These are phyloP conservation scores for Epichloe sp. DNA, from an alignment of 2,329 filamentous ascomycete species.

Conservation along the genomic window DNA sequence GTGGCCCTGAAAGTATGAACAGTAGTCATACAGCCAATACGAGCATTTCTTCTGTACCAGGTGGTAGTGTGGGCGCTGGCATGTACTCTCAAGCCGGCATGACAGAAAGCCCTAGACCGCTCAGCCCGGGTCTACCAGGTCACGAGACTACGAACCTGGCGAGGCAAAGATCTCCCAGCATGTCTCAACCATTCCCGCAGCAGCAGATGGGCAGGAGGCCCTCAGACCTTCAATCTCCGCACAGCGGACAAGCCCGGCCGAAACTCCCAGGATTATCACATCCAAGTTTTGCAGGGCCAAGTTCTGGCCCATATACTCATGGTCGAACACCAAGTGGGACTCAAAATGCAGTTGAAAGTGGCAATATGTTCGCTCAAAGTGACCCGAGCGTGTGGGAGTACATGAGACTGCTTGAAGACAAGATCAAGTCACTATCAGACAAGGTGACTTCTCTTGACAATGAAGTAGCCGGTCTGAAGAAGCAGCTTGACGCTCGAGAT, in stretches of 20 bases:
- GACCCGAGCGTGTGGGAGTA: constrained; percentile 59
- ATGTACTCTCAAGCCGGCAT: constrained; percentile 62
- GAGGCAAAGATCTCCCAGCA: constrained; percentile 52
- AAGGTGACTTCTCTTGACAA: constrained; percentile 21
- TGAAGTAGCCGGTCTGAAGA: constrained; percentile 21
- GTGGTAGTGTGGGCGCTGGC: constrained; percentile 34
- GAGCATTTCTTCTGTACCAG: constrained; percentile 35
- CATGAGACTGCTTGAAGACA: constrained; percentile 55
- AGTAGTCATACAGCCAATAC: constrained; percentile 34
- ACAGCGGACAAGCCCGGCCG: constrained; percentile 28
- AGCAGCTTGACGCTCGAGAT: constrained; percentile 20
- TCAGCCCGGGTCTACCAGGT: constrained; percentile 50
- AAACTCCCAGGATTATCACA: constrained; percentile 26
- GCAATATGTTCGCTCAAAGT: constrained; percentile 51
- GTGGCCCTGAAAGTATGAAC: constrained; percentile 28
- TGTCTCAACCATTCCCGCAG: constrained; percentile 52
- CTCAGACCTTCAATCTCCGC: constrained; percentile 42
- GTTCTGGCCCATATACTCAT: constrained; percentile 18
- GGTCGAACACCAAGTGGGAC: constrained; percentile 32
- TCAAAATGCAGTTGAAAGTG: constrained; percentile 44
- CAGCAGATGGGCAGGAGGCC: constrained; percentile 42
- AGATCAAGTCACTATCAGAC: constrained; percentile 24
- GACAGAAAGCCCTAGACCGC: constrained; percentile 77
- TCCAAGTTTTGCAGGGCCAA: constrained; percentile 20
- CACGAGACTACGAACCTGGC: constrained; percentile 37